These are phyloP conservation scores for Elasticomyces elasticus DNA, from an alignment of 495 filamentous ascomycete species.

Conservation along the genomic window DNA sequence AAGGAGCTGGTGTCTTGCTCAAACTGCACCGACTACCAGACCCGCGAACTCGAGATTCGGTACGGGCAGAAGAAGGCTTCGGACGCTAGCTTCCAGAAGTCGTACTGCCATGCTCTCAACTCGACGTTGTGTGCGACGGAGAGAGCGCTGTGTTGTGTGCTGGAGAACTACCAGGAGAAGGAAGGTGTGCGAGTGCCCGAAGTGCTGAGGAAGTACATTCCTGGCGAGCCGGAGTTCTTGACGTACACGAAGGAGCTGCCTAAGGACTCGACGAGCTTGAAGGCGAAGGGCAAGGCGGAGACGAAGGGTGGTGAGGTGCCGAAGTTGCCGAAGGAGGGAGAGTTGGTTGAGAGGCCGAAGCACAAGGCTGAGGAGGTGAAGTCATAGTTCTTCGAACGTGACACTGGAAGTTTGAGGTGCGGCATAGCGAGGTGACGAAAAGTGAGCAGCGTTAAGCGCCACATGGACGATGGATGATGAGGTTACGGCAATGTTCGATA, in stretches of 20 bases:
- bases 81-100: slow-evolving; percentile 55
- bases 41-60: slow-evolving; percentile 67
- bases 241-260: slow-evolving; percentile 76
- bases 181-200: slow-evolving; percentile 80
- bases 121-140: slow-evolving; percentile 88
- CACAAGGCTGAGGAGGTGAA: slow-evolving; percentile 12
- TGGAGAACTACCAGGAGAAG: slow-evolving; percentile 93
- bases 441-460: too few species aligned
- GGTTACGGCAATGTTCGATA: too few species aligned
- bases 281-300: slow-evolving; percentile 21
- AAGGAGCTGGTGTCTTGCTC: slow-evolving; percentile 83
- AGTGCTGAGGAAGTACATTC: slow-evolving; percentile 83
- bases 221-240: slow-evolving; percentile 77
- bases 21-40: slow-evolving; percentile 29
- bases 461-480: too few species aligned
- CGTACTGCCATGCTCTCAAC: slow-evolving; percentile 91
- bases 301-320: slow-evolving; percentile 5
- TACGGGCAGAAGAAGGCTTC: slow-evolving; percentile 71
- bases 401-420: background rate
- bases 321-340: slow-evolving; percentile 18
- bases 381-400: slow-evolving; percentile 1
- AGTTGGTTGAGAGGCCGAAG: slow-evolving; percentile 23
- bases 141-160: slow-evolving; percentile 82
- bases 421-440: background rate
- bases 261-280: slow-evolving; percentile 54